Evolutionary conservation across 2,329 filamentous ascomycete genomes (phyloP).

Genomic region (Penicillium fuscoglaucum): DNA sequence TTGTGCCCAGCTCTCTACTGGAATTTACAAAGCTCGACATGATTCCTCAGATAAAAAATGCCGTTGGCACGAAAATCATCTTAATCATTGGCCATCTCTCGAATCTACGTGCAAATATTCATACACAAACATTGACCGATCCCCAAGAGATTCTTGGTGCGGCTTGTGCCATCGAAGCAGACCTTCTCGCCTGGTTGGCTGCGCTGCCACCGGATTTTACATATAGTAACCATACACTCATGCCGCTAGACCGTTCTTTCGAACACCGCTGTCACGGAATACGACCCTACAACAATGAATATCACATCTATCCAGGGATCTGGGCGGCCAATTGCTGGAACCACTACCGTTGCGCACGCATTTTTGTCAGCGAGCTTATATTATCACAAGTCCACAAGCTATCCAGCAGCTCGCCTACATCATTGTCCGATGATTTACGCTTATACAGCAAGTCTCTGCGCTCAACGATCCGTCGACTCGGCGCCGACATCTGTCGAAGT

Average conservation of each 20-base stretch:
- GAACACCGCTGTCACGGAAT: neutral
- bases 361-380: neutral
- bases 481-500: neutral
- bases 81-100: neutral
- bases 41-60: neutral
- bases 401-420: neutral
- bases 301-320: neutral
- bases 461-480: neutral
- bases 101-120: neutral
- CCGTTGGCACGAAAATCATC: neutral
- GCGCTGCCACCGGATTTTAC: neutral
- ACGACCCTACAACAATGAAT: neutral
- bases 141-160: neutral
- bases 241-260: neutral
- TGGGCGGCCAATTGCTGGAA: neutral
- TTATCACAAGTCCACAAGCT: neutral
- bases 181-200: neutral
- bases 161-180: neutral
- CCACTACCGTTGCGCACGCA: neutral
- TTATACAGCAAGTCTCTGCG: neutral
- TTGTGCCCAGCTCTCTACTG: neutral
- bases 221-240: neutral
- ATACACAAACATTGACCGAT: neutral
- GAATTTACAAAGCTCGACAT: neutral
- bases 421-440: neutral